phyloP scores from a whole-genome alignment of 148 eudicot species.

The Vaccinium darrowii region DNA sequence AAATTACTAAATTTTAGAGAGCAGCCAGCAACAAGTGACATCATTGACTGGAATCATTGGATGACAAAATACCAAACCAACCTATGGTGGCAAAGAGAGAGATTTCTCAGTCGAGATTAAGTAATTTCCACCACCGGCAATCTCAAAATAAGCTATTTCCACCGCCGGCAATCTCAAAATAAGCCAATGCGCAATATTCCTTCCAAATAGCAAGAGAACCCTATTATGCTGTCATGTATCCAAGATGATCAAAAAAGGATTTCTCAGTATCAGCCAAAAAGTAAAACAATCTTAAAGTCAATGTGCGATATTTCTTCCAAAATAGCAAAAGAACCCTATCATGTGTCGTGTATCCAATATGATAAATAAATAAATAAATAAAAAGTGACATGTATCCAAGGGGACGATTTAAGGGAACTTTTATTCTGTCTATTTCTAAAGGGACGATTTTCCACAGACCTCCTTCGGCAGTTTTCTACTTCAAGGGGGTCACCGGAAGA shows the following conservation, averaged over 20 bases:
- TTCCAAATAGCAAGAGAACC: background rate
- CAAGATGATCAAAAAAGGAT: background rate
- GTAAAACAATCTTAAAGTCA: background rate
- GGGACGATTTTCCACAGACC: background rate
- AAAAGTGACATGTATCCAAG: background rate
- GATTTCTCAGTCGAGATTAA: background rate
- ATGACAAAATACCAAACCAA: constrained; percentile 4
- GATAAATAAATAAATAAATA: too few species aligned
- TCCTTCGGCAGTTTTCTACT: background rate
- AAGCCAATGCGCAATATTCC: background rate
- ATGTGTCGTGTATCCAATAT: background rate
- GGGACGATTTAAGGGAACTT: background rate
- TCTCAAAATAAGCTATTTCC: background rate
- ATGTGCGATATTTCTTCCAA: background rate
- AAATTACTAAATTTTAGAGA: background rate
- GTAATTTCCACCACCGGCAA: background rate
- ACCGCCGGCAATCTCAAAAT: background rate
- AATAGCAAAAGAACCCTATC: background rate
- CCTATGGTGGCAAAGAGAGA: background rate
- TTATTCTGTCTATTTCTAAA: background rate
- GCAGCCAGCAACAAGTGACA: background rate
- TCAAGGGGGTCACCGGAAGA: background rate
- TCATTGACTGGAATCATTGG: background rate
- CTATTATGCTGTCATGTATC: background rate
- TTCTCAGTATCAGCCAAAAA: background rate